Evolutionary conservation across 306 rosid genomes (phyloP).

Genomic region (Betula pendula): DNA sequence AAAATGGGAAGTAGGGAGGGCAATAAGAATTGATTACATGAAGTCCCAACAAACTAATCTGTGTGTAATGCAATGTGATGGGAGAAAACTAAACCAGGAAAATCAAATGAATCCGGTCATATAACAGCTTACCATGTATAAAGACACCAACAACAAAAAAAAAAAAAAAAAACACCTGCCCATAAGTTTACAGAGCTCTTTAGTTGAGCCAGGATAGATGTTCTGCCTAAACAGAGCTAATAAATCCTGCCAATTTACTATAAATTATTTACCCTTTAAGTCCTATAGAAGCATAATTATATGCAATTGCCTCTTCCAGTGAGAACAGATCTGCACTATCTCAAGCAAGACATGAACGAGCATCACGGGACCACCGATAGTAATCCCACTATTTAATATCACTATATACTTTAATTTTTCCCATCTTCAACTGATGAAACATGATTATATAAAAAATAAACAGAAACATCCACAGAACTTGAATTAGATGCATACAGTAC

Average conservation of each 20-base stretch:
- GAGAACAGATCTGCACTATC: too few species aligned
- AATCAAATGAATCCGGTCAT: conserved; percentile 7
- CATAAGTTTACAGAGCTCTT: neutral
- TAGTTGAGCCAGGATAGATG: conserved; percentile 10
- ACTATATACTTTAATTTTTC: neutral
- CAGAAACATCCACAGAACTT: neutral
- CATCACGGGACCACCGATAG: too few species aligned
- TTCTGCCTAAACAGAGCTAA: conserved; percentile 16
- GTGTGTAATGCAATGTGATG: neutral
- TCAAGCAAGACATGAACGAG: too few species aligned
- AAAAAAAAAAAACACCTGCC: neutral
- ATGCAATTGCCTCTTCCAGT: too few species aligned
- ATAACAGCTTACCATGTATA: conserved; percentile 2
- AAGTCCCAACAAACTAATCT: neutral
- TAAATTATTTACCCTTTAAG: neutral
- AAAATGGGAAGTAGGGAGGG: neutral
- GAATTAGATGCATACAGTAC: neutral
- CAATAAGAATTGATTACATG: neutral
- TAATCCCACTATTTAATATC: too few species aligned
- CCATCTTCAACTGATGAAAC: neutral
- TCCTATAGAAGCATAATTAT: neutral
- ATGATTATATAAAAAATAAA: neutral
- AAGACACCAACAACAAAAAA: neutral
- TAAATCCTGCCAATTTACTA: conserved; percentile 7
- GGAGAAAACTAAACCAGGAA: conserved; percentile 3